These are phyloP conservation scores for Macrotyloma uniflorum DNA, from an alignment of 306 rosid genomes.

Conservation along the genomic window DNA sequence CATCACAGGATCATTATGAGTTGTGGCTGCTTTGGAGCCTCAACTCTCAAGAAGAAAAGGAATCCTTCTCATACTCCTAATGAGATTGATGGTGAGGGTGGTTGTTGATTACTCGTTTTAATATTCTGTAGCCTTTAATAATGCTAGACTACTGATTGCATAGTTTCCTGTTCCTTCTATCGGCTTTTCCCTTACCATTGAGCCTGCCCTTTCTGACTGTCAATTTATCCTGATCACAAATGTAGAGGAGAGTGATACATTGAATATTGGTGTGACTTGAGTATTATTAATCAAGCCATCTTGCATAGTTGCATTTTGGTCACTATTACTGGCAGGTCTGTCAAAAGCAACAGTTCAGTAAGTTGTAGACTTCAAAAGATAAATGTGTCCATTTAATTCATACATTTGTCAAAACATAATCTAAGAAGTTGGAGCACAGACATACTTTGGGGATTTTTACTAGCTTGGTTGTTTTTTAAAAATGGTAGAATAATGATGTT, in stretches of 20 bases:
- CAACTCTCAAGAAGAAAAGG: slow-evolving; percentile 45
- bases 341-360: not conserved
- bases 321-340: not conserved
- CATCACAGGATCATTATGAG: slow-evolving; percentile 56
- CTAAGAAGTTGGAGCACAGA: slow-evolving; percentile 8
- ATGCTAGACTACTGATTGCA: not conserved
- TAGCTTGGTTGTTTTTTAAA: slow-evolving; percentile 5
- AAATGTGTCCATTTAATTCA: slow-evolving; percentile 10
- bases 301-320: not conserved
- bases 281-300: not conserved
- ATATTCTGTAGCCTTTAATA: slow-evolving; percentile 24
- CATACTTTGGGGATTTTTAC: slow-evolving; percentile 22
- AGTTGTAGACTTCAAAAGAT: not conserved
- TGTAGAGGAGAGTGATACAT: not conserved
- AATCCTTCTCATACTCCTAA: slow-evolving; percentile 43
- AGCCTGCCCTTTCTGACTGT: not conserved
- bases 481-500: not conserved
- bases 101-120: not conserved
- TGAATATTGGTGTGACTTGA: not conserved
- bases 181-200: not conserved
- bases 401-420: slow-evolving; percentile 11
- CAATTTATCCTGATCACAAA: slow-evolving; percentile 19
- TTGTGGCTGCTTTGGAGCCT: slow-evolving; percentile 86
- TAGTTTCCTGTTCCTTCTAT: not conserved
- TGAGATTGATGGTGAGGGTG: slow-evolving; percentile 66